A percentile compares a stretch with the other conserved stretches of the same genome.
These are phyloP conservation scores for Neurospora sp. DNA, from an alignment of 2,329 filamentous ascomycete species.

Conservation along the genomic window DNA sequence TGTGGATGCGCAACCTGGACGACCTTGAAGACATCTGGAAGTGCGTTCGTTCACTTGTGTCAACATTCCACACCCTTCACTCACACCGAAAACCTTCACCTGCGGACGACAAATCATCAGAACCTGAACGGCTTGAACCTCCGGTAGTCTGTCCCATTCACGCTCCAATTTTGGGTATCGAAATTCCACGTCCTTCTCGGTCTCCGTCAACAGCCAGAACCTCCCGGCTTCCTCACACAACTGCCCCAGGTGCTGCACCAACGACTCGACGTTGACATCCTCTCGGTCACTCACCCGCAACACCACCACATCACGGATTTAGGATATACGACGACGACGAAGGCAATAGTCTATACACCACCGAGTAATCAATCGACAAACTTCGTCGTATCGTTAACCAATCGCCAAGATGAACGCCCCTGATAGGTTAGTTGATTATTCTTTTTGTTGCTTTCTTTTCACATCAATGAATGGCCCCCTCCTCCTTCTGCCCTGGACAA, in stretches of 20 bases:
- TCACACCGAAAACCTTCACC: background rate
- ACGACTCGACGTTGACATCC: background rate
- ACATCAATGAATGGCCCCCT: background rate
- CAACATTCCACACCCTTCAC: background rate
- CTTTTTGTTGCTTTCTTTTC: background rate
- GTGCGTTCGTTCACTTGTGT: background rate
- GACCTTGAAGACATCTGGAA: background rate
- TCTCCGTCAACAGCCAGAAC: background rate
- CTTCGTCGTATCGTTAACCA: background rate
- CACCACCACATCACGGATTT: background rate
- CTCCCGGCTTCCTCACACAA: background rate
- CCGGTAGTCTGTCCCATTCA: background rate
- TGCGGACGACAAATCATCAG: background rate
- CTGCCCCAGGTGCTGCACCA: background rate
- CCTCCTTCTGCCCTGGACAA: background rate
- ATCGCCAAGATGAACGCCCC: slow-evolving; percentile 17
- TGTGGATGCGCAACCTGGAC: background rate
- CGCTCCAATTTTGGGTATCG: background rate
- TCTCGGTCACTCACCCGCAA: background rate
- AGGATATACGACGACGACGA: background rate
- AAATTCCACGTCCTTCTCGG: background rate
- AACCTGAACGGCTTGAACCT: background rate
- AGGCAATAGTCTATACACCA: background rate
- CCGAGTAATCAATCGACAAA: background rate
- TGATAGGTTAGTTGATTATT: slow-evolving; percentile 14